These are phyloP conservation scores for Citrus medica DNA, from an alignment of 345 rosid species.

Conservation along the genomic window DNA sequence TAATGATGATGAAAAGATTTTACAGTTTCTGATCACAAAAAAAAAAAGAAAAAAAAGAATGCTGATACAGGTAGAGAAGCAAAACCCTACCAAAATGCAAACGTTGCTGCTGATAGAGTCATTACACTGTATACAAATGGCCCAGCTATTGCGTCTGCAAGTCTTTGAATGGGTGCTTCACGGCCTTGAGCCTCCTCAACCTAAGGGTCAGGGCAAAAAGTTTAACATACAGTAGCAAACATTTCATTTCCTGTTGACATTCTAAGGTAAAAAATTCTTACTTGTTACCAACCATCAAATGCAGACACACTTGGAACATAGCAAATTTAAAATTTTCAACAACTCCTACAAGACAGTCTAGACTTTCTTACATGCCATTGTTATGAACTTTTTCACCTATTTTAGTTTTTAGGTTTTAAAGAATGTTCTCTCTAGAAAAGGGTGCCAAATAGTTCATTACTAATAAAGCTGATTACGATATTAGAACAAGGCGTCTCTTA, in stretches of 20 bases:
- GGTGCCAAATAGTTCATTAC: neutral
- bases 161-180: slow-evolving; percentile 94
- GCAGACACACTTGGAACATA: neutral
- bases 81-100: slow-evolving; percentile 75
- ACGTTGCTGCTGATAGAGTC: slow-evolving; percentile 81
- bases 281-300: neutral
- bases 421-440: neutral
- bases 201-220: slow-evolving; percentile 38
- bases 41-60: neutral
- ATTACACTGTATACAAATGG: slow-evolving; percentile 87
- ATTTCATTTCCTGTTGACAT: neutral
- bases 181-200: slow-evolving; percentile 95
- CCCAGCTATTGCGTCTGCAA: slow-evolving; percentile 95
- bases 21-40: neutral
- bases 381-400: neutral
- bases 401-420: neutral
- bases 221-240: neutral
- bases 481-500: neutral
- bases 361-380: neutral
- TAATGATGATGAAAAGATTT: slow-evolving; percentile 2
- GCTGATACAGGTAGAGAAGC: slow-evolving; percentile 16
- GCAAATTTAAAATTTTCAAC: neutral
- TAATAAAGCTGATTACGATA: neutral
- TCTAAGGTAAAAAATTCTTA: neutral
- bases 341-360: neutral